Percentiles rank a stretch among this genome's conserved stretches.
These are phyloP conservation scores for Auriscalpium orientale DNA, from an alignment of 768 basidiomycete species.

Conservation along the genomic window DNA sequence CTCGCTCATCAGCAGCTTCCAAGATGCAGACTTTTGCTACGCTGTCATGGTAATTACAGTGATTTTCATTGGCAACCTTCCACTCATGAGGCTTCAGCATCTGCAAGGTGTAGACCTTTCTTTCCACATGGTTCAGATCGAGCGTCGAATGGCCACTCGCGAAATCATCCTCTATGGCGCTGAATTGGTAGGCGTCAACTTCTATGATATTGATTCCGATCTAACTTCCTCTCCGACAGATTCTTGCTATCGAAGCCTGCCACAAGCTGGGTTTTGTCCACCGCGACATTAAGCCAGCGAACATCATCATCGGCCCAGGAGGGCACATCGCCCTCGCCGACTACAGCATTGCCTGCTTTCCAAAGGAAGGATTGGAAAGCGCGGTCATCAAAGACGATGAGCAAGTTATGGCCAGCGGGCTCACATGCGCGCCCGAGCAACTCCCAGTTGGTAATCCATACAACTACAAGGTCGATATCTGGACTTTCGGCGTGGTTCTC, in stretches of 20 bases:
- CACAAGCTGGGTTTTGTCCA: constrained; percentile 39
- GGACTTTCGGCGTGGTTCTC: constrained; percentile 40
- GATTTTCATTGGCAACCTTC: neutral
- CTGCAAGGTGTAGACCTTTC: neutral
- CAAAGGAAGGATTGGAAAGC: neutral
- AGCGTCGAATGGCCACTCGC: neutral
- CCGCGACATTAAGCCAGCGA: constrained; percentile 44
- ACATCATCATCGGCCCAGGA: constrained; percentile 34
- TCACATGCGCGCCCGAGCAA: constrained; percentile 20
- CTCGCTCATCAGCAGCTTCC: neutral
- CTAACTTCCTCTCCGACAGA: neutral
- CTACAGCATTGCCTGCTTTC: constrained; percentile 30
- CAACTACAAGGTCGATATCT: constrained; percentile 40
- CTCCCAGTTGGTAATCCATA: constrained; percentile 20
- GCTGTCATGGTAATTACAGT: neutral
- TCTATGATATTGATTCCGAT: neutral
- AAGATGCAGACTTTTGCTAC: neutral
- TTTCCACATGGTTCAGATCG: neutral
- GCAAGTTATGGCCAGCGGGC: constrained; percentile 42
- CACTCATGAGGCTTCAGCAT: neutral
- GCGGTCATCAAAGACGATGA: constrained; percentile 29
- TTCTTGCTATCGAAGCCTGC: constrained; percentile 24
- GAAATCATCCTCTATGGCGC: constrained; percentile 6
- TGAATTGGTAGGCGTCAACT: constrained; percentile 8
- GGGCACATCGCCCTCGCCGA: constrained; percentile 33